Evolutionary conservation across 208 protist genomes (phyloP).

Genomic region (Leishmania tropica): DNA sequence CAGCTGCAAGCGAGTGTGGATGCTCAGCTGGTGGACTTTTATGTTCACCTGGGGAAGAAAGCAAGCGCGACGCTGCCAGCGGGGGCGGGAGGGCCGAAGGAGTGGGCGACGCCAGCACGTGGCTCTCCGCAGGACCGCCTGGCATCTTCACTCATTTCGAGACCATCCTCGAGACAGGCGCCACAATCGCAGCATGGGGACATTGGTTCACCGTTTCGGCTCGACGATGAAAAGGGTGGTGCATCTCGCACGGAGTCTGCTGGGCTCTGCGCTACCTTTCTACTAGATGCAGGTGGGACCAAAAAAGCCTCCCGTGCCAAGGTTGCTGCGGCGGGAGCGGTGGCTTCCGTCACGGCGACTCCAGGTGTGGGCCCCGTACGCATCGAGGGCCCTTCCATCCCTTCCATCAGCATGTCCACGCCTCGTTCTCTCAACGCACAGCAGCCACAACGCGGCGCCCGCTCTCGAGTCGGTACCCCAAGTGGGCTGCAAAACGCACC

Average conservation of each 20-base stretch:
- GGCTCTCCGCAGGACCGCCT: background rate
- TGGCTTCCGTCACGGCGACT: background rate
- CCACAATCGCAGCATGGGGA: background rate
- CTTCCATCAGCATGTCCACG: background rate
- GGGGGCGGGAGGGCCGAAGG: slow-evolving; percentile 7
- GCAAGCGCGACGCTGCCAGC: slow-evolving; percentile 23
- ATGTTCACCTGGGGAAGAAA: slow-evolving; percentile 55
- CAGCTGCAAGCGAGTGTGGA: slow-evolving; percentile 46
- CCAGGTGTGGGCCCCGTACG: background rate
- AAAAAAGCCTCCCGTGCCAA: background rate
- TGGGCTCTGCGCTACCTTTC: background rate
- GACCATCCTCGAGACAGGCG: background rate
- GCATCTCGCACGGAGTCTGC: background rate
- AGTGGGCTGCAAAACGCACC: slow-evolving; percentile 10
- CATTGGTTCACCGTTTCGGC: background rate
- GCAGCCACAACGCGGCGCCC: background rate
- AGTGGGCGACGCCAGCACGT: slow-evolving; percentile 17
- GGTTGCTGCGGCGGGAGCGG: background rate
- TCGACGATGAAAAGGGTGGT: background rate
- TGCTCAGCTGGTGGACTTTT: slow-evolving; percentile 64
- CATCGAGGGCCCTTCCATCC: background rate
- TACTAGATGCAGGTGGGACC: background rate
- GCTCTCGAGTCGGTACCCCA: background rate
- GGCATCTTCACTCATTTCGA: slow-evolving; percentile 10
- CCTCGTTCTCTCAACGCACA: background rate